A percentile compares a stretch with the other conserved stretches of the same genome.
Conservation (phyloP, 164 flowering plant genomes). For the Vitis rupestris region DNA sequence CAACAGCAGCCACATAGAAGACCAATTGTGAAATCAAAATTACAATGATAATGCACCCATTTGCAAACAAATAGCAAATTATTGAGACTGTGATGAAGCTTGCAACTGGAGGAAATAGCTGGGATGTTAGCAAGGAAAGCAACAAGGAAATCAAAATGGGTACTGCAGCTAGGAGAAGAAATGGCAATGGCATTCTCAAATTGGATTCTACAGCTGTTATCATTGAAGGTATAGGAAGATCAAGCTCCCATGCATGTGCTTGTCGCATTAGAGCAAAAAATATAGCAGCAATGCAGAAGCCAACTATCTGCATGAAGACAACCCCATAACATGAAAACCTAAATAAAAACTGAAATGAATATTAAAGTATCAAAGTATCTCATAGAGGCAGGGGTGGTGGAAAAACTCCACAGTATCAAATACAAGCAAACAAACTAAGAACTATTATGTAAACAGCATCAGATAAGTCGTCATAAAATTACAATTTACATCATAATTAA, state of each 20-base stretch:
- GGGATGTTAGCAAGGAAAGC: constrained; percentile 46
- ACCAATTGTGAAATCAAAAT: constrained; percentile 56
- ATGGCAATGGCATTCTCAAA: constrained; percentile 66
- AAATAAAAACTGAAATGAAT: not conserved
- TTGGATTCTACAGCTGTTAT: constrained; percentile 78
- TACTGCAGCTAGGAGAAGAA: constrained; percentile 46
- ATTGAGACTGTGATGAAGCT: constrained; percentile 60
- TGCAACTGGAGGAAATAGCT: constrained; percentile 56
- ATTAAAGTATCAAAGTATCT: not conserved
- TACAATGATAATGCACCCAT: constrained; percentile 60
- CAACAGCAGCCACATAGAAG: constrained; percentile 63
- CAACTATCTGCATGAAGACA: constrained; percentile 69
- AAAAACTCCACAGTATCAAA: not conserved
- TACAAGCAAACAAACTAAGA: not conserved
- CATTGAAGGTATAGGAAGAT: constrained; percentile 73
- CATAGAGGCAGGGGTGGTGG: not conserved
- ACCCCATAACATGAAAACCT: constrained; percentile 5
- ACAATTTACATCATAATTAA: too few species aligned
- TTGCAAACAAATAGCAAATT: constrained; percentile 73
- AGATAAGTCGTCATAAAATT: not conserved
- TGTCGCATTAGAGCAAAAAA: constrained; percentile 91
- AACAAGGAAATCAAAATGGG: constrained; percentile 64
- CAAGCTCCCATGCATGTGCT: constrained; percentile 83
- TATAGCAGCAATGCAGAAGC: constrained; percentile 66
- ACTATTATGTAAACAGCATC: not conserved